Evolutionary conservation across 306 rosid species (phyloP), one percentile per base, ranked within the genome.

Genomic region (Cyclanthera cordifolia): DNA sequence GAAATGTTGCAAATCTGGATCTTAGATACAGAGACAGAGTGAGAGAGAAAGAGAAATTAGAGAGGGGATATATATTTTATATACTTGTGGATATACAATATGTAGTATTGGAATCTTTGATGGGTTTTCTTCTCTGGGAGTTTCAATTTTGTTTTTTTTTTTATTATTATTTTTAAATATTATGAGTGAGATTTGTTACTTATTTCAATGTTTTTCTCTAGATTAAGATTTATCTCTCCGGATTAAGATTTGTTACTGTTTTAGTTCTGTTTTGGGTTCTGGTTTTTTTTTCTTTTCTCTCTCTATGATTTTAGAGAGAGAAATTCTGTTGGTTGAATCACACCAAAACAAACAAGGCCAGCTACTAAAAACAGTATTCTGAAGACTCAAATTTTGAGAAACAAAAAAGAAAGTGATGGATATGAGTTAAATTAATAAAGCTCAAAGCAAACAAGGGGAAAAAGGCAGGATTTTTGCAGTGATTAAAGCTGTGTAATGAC

Each of bases 311-410:
- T 21, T 65, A 45, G 70, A 46, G 41, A 65, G 52, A 63, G 70
- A 63, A 52, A 41, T 34, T 58, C n/a, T 8, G 67, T 60, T 60
- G 67, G 67, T 60, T 60, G 67, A 60, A 37, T 60, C 67, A 60
- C 67, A 60, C 67, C 4, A 60, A 60, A 60, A 19, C 66, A 60
- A 60, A 19, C 66, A 60, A 37, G 20, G 48, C 8, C 25, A 60
- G 48, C 47, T 30, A 57, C 39, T 6, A 32, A 32, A 32, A 32
- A 32, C 3, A 6, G 1, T 3, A 32, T 32, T 32, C 37, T 32
- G 3, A 32, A 32, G 4, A 32, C 37, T 32, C 37, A 32, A 32
- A 32, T 32, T 32, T 32, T 2, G 21, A 56, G 11, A n/a, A n/a
- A n/a, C n/a, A n/a, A 52, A 52, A 19, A 20, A 16, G 21, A 14